Percentiles rank a stretch among this genome's conserved stretches.
Evolutionary conservation across 345 rosid species (phyloP).

Genomic region (Geranium rotundifolium): DNA sequence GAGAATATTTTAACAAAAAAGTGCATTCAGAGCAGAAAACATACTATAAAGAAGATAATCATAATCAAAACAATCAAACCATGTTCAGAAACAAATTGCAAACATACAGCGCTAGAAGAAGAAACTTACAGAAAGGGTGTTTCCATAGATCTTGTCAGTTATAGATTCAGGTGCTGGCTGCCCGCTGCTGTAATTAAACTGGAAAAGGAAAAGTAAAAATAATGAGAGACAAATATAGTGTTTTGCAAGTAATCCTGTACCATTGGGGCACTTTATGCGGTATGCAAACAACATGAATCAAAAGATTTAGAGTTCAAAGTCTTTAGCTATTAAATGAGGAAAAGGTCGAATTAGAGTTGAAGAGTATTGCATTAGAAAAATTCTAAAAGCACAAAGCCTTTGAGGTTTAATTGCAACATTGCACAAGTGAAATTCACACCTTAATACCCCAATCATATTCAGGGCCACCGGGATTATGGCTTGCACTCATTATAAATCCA

Average conservation of each 20-base stretch:
- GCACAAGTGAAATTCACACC: constrained; percentile 27
- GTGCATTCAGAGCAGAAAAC: no score
- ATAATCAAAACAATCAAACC: not conserved
- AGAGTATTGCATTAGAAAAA: not conserved
- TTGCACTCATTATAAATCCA: constrained; percentile 96
- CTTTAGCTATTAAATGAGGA: not conserved
- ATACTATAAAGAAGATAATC: no score
- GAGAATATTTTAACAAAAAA: no score
- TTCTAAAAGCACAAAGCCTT: not conserved
- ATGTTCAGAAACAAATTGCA: constrained; percentile 3
- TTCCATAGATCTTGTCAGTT: constrained; percentile 91
- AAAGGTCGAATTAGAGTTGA: not conserved
- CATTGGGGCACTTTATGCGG: not conserved
- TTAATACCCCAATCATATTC: constrained; percentile 96
- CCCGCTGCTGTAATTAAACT: constrained; percentile 92
- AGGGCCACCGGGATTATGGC: constrained; percentile 94
- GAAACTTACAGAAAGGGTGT: constrained; percentile 80
- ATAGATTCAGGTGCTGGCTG: constrained; percentile 92
- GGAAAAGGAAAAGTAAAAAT: constrained; percentile 10
- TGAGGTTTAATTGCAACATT: no score
- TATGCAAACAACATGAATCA: no score
- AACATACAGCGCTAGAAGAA: not conserved
- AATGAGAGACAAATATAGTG: not conserved
- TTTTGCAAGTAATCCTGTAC: not conserved
- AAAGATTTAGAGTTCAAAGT: not conserved